Evolutionary conservation across 2,329 filamentous ascomycete species (phyloP).

Genomic region (Escovopsis sp.): DNA sequence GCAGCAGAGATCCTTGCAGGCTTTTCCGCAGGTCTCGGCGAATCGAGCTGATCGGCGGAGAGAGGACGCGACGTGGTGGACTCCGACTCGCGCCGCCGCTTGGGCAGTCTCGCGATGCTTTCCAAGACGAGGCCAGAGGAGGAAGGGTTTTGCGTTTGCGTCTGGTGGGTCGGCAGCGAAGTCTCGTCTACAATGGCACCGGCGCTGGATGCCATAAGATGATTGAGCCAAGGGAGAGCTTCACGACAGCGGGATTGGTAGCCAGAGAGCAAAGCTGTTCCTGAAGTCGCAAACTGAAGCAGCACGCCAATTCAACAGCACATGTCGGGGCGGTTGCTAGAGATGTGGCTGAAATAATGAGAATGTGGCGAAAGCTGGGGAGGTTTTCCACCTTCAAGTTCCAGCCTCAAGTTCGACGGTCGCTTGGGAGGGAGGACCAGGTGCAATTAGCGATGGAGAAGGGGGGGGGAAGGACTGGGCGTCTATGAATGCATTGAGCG

Average conservation of each 20-base stretch:
- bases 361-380: constrained; percentile 29
- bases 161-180: constrained; percentile 24
- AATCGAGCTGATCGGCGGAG: constrained; percentile 15
- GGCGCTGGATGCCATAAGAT: constrained; percentile 39
- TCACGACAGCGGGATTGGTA: constrained; percentile 1
- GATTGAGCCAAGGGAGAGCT: background rate
- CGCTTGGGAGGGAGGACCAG: constrained; percentile 1
- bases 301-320: constrained; percentile 13
- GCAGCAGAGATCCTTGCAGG: constrained; percentile 34
- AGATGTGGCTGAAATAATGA: constrained; percentile 24
- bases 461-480: background rate
- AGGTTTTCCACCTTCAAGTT: constrained; percentile 7
- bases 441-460: background rate
- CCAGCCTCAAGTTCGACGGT: background rate
- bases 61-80: constrained; percentile 24
- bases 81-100: constrained; percentile 34
- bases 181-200: constrained; percentile 37
- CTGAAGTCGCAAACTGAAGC: constrained; percentile 6
- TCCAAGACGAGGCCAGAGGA: constrained; percentile 24
- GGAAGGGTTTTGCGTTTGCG: constrained; percentile 14
- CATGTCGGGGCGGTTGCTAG: constrained; percentile 22
- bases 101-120: constrained; percentile 25
- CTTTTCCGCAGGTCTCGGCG: constrained; percentile 37
- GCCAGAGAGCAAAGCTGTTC: constrained; percentile 1
- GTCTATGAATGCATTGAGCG: background rate